Evolutionary conservation across 1,284 basidiomycete genomes (phyloP), one percentile per base, ranked within the genome.

Genomic region (Sanghuangporus baumii): DNA sequence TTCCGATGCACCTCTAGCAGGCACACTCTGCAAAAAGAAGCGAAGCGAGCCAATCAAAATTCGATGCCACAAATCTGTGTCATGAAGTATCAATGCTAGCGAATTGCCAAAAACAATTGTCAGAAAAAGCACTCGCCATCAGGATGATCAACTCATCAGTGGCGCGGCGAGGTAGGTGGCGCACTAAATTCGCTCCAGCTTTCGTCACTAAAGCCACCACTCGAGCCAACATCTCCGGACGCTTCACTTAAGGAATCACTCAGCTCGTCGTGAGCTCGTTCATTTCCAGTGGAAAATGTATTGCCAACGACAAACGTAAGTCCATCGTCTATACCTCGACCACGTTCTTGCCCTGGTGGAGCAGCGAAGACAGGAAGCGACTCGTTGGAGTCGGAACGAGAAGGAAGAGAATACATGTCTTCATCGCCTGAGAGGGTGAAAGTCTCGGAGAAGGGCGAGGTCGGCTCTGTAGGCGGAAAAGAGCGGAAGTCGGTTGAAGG

Each of bases 381-480:
- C 12, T 59, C 57, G 47, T 26, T 12, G 4, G 57, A 50, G 18
- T 46, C 31, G 0, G 48, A 50, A 47, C 36, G 47, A 7, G 57
- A 59, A 20, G 4, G 14, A n/a, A 59, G 18, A 2, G 57, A 59
- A 31, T 34, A 58, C 57, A 58, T 58, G 23, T 51, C 48, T n/a
- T 60, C 59, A 12, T 60, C 37, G n/a, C 34, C 59, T 16, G 59
- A 60, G 23, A 60, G 38, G 6, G 31, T n/a, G 8, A 47, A 41
- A 14, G 59, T 34, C 8, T 60, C 59, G 38, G 59, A 55, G 26
- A 60, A 60, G n/a, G 59, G 59, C 52, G 59, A 60, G 23, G 50
- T 60, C 16, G 38, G 48, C n/a, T 34, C 43, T 12, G 31, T 51
- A 4, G 47, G 46, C 7, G 50, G 51, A 11, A 55, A 48, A n/a